Percentiles rank a stretch among this genome's conserved stretches.
Conservation (phyloP, 1,284 basidiomycete genomes). For the Retiboletus flavoniger region DNA sequence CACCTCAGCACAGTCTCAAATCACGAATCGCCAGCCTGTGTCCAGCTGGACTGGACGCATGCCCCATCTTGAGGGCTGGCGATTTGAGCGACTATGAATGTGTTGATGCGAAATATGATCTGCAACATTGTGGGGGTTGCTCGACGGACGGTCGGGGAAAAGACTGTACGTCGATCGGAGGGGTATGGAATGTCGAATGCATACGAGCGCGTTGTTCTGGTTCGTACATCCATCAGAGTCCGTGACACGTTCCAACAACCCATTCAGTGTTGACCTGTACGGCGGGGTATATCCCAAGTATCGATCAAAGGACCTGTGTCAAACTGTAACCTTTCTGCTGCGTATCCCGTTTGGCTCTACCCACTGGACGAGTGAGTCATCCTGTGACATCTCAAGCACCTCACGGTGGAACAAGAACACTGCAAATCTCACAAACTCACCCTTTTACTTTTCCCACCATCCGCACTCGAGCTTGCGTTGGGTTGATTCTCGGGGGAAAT, state of each 20-base stretch:
- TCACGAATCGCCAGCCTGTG: slow-evolving; percentile 41
- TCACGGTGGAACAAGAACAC: not conserved
- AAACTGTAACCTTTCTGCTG: slow-evolving; percentile 11
- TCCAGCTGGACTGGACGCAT: slow-evolving; percentile 57
- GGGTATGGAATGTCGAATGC: slow-evolving; percentile 70
- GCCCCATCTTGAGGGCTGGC: slow-evolving; percentile 50
- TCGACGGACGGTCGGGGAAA: slow-evolving; percentile 57
- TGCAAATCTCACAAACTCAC: not conserved
- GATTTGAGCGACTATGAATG: slow-evolving; percentile 59
- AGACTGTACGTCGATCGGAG: slow-evolving; percentile 68
- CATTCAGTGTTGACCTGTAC: slow-evolving; percentile 16
- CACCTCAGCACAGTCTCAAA: slow-evolving; percentile 5
- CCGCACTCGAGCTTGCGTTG: not conserved
- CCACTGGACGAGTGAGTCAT: not conserved
- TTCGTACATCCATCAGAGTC: slow-evolving; percentile 9
- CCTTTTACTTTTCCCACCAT: not conserved
- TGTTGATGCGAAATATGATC: slow-evolving; percentile 52
- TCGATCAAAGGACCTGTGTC: slow-evolving; percentile 18
- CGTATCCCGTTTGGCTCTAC: not conserved
- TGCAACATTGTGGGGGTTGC: slow-evolving; percentile 75
- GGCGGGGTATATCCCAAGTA: slow-evolving; percentile 17
- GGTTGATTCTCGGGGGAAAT: not conserved
- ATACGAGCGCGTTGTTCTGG: slow-evolving; percentile 37
- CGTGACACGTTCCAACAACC: not conserved
- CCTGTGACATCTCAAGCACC: not conserved